These are phyloP conservation scores for Malassezia obtusa DNA, from an alignment of 1,284 basidiomycete species.

Conservation along the genomic window DNA sequence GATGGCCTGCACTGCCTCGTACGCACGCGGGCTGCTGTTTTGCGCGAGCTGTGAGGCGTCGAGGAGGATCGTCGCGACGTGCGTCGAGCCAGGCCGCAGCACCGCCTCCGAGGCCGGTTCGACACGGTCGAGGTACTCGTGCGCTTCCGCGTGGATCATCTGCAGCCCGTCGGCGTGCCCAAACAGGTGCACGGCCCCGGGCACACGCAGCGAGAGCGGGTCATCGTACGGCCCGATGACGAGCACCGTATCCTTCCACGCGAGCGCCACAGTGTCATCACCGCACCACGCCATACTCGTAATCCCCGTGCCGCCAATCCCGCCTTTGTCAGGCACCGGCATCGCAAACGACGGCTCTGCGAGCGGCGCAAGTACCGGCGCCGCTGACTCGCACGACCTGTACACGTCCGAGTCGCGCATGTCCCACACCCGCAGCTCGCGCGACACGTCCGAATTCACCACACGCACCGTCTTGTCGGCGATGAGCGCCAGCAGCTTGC, in stretches of 20 bases:
- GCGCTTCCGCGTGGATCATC: slow-evolving; percentile 65
- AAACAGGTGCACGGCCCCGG: slow-evolving; percentile 65
- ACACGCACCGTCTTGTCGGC: slow-evolving; percentile 71
- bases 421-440: slow-evolving; percentile 73
- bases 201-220: slow-evolving; percentile 71
- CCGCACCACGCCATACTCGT: slow-evolving; percentile 75
- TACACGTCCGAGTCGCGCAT: slow-evolving; percentile 27
- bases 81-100: slow-evolving; percentile 85
- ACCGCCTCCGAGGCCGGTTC: slow-evolving; percentile 24
- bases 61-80: slow-evolving; percentile 79
- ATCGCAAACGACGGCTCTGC: slow-evolving; percentile 8
- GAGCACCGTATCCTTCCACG: slow-evolving; percentile 68
- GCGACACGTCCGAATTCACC: slow-evolving; percentile 80
- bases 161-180: slow-evolving; percentile 81
- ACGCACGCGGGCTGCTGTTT: slow-evolving; percentile 72
- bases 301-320: slow-evolving; percentile 31
- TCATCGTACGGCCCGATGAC: slow-evolving; percentile 88
- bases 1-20: slow-evolving; percentile 82
- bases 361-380: slow-evolving; percentile 16
- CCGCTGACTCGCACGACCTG: neutral
- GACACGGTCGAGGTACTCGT: slow-evolving; percentile 85
- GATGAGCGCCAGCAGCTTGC: slow-evolving; percentile 78
- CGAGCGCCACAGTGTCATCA: slow-evolving; percentile 81
- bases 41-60: slow-evolving; percentile 83
- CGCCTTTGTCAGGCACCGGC: slow-evolving; percentile 15